A percentile compares a stretch with the other conserved stretches of the same genome.
Conservation (phyloP, 495 filamentous ascomycete genomes). For the Diplogelasinospora grovesii region DNA sequence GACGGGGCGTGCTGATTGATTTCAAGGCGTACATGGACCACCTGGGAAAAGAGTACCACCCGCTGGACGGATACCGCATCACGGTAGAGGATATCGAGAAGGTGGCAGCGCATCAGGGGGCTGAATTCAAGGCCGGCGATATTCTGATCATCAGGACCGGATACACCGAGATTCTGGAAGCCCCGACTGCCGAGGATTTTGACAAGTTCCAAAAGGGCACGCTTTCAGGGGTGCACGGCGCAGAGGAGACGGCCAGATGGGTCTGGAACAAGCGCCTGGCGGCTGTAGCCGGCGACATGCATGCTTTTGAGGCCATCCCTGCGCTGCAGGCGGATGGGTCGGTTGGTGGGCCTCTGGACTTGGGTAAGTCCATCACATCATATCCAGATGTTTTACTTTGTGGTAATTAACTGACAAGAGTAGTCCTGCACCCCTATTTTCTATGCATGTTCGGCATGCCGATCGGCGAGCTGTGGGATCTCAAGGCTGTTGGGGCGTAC, state of each 20-base stretch:
- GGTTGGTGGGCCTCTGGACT: no score
- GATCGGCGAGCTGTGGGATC: conserved; percentile 59
- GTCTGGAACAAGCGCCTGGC: conserved; percentile 50
- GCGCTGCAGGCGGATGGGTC: conserved; percentile 30
- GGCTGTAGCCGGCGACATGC: conserved; percentile 45
- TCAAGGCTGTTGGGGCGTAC: conserved; percentile 43
- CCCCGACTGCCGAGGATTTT: conserved; percentile 39
- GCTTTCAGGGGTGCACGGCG: conserved; percentile 39
- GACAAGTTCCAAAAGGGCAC: conserved; percentile 28
- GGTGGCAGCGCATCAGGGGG: conserved; percentile 50
- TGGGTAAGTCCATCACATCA: no score
- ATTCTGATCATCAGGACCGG: conserved; percentile 64
- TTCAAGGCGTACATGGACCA: conserved; percentile 38
- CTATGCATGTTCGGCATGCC: conserved; percentile 59
- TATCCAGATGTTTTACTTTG: no score
- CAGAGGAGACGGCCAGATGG: conserved; percentile 52
- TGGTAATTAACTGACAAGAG: conserved; percentile 27
- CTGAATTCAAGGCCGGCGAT: conserved; percentile 53
- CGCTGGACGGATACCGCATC: conserved; percentile 56
- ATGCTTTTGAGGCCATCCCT: conserved; percentile 41
- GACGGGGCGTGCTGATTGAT: conserved; percentile 54
- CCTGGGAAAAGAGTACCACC: conserved; percentile 44
- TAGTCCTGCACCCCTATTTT: conserved; percentile 56
- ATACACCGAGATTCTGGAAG: conserved; percentile 52
- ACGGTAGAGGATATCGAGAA: conserved; percentile 48